phyloP scores from a whole-genome alignment of 179 eudicot species.

The Silene coronaria region DNA sequence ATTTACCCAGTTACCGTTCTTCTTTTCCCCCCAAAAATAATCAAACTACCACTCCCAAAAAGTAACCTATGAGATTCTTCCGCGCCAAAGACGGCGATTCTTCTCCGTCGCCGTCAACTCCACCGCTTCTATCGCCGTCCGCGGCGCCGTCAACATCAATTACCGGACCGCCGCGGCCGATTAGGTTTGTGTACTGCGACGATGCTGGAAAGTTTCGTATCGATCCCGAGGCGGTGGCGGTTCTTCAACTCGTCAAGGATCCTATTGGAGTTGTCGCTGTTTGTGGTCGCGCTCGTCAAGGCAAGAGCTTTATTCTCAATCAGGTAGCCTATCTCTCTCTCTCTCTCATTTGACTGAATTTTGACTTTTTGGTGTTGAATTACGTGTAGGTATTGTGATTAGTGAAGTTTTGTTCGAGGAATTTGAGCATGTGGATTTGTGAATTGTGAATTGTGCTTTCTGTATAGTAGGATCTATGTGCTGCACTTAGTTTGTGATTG shows the following conservation, averaged over 20 bases:
- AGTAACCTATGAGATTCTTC: conserved; percentile 24
- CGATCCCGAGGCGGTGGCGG: conserved; percentile 89
- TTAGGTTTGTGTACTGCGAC: conserved; percentile 77
- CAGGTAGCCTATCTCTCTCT: conserved; percentile 50
- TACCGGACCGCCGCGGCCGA: conserved; percentile 71
- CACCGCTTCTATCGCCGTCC: background rate
- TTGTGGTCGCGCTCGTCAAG: conserved; percentile 98
- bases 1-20: background rate
- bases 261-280: conserved; percentile 93
- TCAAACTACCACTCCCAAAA: no score
- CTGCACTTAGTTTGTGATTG: background rate
- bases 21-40: background rate
- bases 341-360: background rate
- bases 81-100: conserved; percentile 27
- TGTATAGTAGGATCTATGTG: background rate
- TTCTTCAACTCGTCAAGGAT: conserved; percentile 75
- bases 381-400: no score
- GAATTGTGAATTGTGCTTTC: background rate
- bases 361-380: background rate
- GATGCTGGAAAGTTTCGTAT: conserved; percentile 73
- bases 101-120: conserved; percentile 21
- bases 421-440: background rate
- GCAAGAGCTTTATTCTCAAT: conserved; percentile 86
- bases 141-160: conserved; percentile 19
- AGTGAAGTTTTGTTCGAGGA: background rate